Percentiles rank a stretch among this genome's conserved stretches.
These are phyloP conservation scores for Nannochloris sp. DNA, from an alignment of 139 green algal genomes.

Conservation along the genomic window DNA sequence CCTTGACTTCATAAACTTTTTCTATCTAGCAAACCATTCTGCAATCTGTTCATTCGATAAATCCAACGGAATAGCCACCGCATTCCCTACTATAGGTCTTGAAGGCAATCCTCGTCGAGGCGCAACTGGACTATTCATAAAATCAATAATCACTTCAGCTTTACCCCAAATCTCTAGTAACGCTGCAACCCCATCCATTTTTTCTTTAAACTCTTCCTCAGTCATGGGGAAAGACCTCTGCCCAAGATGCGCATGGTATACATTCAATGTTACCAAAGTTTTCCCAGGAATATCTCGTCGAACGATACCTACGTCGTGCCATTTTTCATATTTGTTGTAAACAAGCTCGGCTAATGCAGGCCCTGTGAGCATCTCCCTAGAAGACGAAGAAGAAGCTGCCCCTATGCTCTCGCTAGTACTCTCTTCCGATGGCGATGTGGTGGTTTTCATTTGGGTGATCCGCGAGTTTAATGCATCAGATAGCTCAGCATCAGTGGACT, in stretches of 20 bases:
- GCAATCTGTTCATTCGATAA: slow-evolving; percentile 13
- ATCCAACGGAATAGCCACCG: slow-evolving; percentile 32
- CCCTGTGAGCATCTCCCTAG: slow-evolving; percentile 1
- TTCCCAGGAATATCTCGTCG: slow-evolving; percentile 23
- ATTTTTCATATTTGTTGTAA: slow-evolving; percentile 20
- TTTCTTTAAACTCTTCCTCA: slow-evolving; percentile 34
- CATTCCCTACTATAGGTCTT: slow-evolving; percentile 34
- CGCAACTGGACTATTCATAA: slow-evolving; percentile 19
- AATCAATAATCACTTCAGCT: slow-evolving; percentile 11
- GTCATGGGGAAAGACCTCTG: slow-evolving; percentile 42
- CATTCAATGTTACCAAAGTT: slow-evolving; percentile 25
- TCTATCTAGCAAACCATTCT: slow-evolving; percentile 20
- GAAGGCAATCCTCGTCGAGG: slow-evolving; percentile 24
- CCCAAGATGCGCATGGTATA: slow-evolving; percentile 21
- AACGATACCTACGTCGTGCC: slow-evolving; percentile 31
- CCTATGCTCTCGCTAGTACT: not conserved
- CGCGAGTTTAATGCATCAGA: slow-evolving; percentile 16
- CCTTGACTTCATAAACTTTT: not conserved
- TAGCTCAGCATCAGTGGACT: slow-evolving; percentile 23
- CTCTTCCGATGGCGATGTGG: not conserved
- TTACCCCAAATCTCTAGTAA: slow-evolving; percentile 30
- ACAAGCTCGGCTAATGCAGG: slow-evolving; percentile 14
- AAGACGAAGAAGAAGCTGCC: not conserved
- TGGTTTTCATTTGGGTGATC: slow-evolving; percentile 8
- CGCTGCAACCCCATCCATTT: slow-evolving; percentile 30